Base-by-base conservation (phyloP, 202 grass and related monocot species). In the Carex arenaria region DNA sequence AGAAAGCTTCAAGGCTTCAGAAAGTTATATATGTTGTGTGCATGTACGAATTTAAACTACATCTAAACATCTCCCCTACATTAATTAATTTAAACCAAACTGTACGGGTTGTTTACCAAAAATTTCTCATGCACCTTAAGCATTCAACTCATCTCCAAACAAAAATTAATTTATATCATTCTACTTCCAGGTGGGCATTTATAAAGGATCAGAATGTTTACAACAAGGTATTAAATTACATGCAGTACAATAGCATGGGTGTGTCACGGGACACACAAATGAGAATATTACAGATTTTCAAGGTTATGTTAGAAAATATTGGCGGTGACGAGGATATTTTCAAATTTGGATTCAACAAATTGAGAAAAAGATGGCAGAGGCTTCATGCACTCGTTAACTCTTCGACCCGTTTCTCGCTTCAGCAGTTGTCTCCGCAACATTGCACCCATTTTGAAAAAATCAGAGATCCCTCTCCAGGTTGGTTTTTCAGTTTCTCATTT, bases 191-290 rank as follows among this genome's bases (percentile, higher is more conserved):
- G n/a, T 97, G 94, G 91, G 94, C 91, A 79, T 52, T 94, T 81
- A 89, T 97, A 83, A 91, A 85, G 77, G 90, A 97, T 11, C 47
- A 87, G 43, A 82, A 73, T 0, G 87, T 94, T 3, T 88, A 91
- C 40, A 8, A 67, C 38, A 88, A 73, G 83, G 79, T 51, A 0
- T 8, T 2, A 0, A 0, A 31, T 0, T 94, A 97, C 85, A 14
- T 87, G 31, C 0, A 2, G 4, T 0, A 11, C n/a, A 93, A 85
- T 85, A 89, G 49, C 61, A 78, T 97, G 81, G 94, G 94, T 47
- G 69, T 71, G 81, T 97, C 94, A 70, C 83, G 90, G 7, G 94
- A 97, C 62, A 91, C 92, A 53, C 94, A 97, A 80, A 73, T 93
- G 23, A 89, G 92, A 69, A 73, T 97, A 1, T 87, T 94, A 57